Evolutionary conservation across 2,329 filamentous ascomycete genomes (phyloP).

Genomic region (Cryphonectria naterciae): DNA sequence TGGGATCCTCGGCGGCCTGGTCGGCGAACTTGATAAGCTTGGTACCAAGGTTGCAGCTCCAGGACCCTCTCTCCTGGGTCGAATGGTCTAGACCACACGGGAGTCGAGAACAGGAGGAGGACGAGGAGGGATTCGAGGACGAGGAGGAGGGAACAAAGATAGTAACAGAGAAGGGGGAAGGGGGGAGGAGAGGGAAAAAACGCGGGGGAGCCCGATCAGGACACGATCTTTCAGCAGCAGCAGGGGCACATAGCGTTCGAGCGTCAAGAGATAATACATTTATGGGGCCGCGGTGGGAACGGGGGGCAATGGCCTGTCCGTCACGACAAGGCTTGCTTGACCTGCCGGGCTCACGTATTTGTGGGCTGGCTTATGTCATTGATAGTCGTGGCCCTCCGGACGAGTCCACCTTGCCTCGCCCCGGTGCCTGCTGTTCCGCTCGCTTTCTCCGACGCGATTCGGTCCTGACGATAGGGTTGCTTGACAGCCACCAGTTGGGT

Average conservation of each 20-base stretch:
- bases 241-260: background rate
- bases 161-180: background rate
- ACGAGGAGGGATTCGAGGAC: background rate
- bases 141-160: background rate
- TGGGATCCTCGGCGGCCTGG: background rate
- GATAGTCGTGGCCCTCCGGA: background rate
- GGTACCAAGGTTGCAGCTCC: slow-evolving; percentile 2
- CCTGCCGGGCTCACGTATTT: background rate
- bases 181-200: background rate
- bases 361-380: background rate
- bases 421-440: background rate
- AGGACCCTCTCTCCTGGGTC: background rate
- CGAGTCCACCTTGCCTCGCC: background rate
- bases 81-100: slow-evolving; percentile 11
- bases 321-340: background rate
- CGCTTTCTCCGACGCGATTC: background rate
- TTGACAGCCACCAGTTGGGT: background rate
- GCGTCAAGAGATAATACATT: background rate
- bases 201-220: background rate
- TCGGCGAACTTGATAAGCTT: background rate
- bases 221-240: background rate
- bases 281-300: background rate
- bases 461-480: background rate
- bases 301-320: background rate
- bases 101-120: background rate